Evolutionary conservation across 345 rosid genomes (phyloP).

Genomic region (Toxicodendron radicans): DNA sequence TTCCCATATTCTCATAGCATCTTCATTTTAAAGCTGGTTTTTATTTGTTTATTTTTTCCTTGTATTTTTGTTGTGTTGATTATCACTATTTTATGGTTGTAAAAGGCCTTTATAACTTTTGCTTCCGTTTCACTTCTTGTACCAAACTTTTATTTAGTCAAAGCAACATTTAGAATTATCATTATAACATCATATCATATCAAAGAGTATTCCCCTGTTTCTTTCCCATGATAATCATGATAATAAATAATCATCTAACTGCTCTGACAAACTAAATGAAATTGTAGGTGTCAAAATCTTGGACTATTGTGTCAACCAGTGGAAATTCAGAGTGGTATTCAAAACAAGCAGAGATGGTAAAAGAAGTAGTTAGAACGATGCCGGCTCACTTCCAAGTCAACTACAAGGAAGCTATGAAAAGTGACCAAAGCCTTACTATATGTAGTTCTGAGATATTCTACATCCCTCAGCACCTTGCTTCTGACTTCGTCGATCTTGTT

Average conservation of each 20-base stretch:
- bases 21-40: neutral
- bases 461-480: conserved; percentile 52
- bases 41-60: neutral
- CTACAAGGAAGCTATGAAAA: conserved; percentile 70
- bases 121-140: neutral
- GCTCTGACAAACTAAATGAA: conserved; percentile 1
- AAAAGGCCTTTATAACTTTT: neutral
- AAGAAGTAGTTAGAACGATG: conserved; percentile 70
- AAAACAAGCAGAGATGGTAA: conserved; percentile 76
- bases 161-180: neutral
- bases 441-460: conserved; percentile 96
- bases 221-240: neutral
- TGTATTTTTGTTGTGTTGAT: neutral
- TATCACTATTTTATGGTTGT: neutral
- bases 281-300: conserved; percentile 74
- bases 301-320: conserved; percentile 58
- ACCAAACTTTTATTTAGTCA: neutral
- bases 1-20: neutral
- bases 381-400: conserved; percentile 92
- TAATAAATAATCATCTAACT: too few species aligned
- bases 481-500: conserved; percentile 84
- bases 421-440: conserved; percentile 51
- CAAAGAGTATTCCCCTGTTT: too few species aligned
- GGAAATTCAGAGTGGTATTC: conserved; percentile 70
- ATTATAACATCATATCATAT: neutral